Evolutionary conservation across 495 filamentous ascomycete species (phyloP), one percentile per base, ranked within the genome.

Genomic region (Aspergillus baeticus): DNA sequence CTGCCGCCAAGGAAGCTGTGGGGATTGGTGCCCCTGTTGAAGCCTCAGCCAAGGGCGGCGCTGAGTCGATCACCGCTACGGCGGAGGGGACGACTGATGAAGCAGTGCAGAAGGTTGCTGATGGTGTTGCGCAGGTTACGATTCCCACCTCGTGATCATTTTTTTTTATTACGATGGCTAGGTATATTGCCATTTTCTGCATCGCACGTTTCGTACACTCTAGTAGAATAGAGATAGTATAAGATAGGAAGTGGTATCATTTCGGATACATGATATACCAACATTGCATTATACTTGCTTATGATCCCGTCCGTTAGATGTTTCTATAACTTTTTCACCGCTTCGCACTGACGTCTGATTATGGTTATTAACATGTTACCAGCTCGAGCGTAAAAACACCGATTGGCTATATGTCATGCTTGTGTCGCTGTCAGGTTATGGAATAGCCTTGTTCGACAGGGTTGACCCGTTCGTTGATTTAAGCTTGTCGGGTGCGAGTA

Each of bases 1-100:
- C 58, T 37, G 58, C 60, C 20, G 78, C 77, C 63, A 68, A 77
- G 23, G 60, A 87, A 35, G 87, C 69, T 48, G 67, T 54, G 42
- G 63, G 83, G 14, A 51, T 42, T 17, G 54, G 47, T 56, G 58
- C 59, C 6, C 2, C 51, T 26, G 69, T 72, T 11, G 72, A 75
- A 60, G 59, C 65, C 5, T 59, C 71, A 3, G 68, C 69, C 42
- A 74, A 76, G 54, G 71, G 68, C 41, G 72, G 69, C 26, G 71
- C 63, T 0, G 63, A 72, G 38, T 57, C 51, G 14, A 39, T 59
- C 15, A 55, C 57, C n/a, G 63, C 55, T 41, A 62, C 60, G 29
- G 57, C 61, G 3, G 63, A 67, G 51, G 61, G 56, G 26, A 57
- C 60, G 45, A 41, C 57, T 33, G 68, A 68, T 17, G 70, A 71